Percentiles rank a stretch among this genome's conserved stretches.
Evolutionary conservation across 495 filamentous ascomycete genomes (phyloP).

Genomic region (Podospora didyma): DNA sequence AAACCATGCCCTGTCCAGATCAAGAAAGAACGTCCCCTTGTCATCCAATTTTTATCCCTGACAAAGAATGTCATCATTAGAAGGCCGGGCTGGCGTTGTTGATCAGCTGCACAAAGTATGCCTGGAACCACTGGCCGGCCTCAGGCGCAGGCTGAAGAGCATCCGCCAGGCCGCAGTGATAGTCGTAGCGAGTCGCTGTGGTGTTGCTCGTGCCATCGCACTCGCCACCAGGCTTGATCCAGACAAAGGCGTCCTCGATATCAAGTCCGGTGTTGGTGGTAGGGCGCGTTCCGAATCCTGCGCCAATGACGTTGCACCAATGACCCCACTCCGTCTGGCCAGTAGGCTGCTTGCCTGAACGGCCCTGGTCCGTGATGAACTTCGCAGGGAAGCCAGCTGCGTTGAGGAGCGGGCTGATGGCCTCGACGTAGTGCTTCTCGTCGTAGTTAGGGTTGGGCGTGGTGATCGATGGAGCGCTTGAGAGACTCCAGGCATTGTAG

Average conservation of each 20-base stretch:
- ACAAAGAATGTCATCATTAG: constrained; percentile 19
- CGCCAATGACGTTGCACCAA: constrained; percentile 78
- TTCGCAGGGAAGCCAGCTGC: constrained; percentile 60
- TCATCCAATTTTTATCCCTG: too few relatives aligned
- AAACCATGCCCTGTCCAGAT: not conserved
- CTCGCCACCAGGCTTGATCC: constrained; percentile 82
- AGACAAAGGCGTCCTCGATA: constrained; percentile 74
- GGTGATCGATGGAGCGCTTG: constrained; percentile 24
- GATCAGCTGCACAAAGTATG: constrained; percentile 68
- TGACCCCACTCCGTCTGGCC: constrained; percentile 65
- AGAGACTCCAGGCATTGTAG: constrained; percentile 62
- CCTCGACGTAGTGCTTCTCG: constrained; percentile 68
- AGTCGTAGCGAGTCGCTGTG: constrained; percentile 62
- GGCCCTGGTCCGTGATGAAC: constrained; percentile 66
- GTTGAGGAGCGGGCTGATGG: constrained; percentile 59
- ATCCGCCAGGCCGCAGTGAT: constrained; percentile 60
- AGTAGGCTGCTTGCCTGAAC: constrained; percentile 69
- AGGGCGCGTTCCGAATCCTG: constrained; percentile 70
- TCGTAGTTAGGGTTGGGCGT: constrained; percentile 57
- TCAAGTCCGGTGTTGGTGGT: constrained; percentile 58
- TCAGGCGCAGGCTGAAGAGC: constrained; percentile 66
- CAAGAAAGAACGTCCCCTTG: too few relatives aligned
- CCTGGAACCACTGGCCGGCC: constrained; percentile 77
- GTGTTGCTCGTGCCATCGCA: constrained; percentile 70
- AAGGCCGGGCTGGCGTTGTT: constrained; percentile 63